These are phyloP conservation scores for Fusarium pseudoanthophilum DNA, from an alignment of 2,329 filamentous ascomycete genomes.

Conservation along the genomic window DNA sequence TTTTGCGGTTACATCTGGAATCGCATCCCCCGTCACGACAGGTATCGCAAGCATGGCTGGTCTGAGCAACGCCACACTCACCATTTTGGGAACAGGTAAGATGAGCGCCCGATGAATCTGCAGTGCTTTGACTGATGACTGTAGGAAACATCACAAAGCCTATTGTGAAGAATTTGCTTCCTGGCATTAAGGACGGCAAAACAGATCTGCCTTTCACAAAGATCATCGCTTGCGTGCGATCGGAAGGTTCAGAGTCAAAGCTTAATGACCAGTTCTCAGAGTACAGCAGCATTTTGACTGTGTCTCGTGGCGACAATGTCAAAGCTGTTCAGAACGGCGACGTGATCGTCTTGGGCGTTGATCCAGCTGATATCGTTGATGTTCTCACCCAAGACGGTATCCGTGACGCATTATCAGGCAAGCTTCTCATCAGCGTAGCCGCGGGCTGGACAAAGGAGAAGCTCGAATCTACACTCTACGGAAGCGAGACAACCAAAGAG, in stretches of 20 bases:
- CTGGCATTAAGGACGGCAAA: slow-evolving; percentile 5
- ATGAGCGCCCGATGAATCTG: neutral
- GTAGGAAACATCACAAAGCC: slow-evolving; percentile 49
- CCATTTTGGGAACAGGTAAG: slow-evolving; percentile 41
- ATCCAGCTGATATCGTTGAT: slow-evolving; percentile 56
- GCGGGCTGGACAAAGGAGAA: slow-evolving; percentile 59
- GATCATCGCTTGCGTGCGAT: slow-evolving; percentile 47
- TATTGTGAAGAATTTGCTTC: slow-evolving; percentile 42
- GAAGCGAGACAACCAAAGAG: slow-evolving; percentile 25
- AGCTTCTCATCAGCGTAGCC: slow-evolving; percentile 62
- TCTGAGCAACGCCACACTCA: slow-evolving; percentile 36
- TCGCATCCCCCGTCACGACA: neutral
- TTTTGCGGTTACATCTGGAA: neutral
- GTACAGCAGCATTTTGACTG: slow-evolving; percentile 21
- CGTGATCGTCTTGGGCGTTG: slow-evolving; percentile 58
- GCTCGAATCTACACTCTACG: slow-evolving; percentile 52
- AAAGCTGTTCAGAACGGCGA: slow-evolving; percentile 50
- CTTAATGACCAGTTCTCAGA: slow-evolving; percentile 37
- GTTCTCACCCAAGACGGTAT: slow-evolving; percentile 53
- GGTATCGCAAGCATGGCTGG: slow-evolving; percentile 25
- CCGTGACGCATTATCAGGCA: slow-evolving; percentile 52
- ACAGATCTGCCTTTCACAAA: slow-evolving; percentile 37
- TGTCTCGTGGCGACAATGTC: slow-evolving; percentile 49
- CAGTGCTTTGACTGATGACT: neutral
- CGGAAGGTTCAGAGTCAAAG: slow-evolving; percentile 37